phyloP scores from a whole-genome alignment of 2,329 filamentous ascomycete species.

The Talaromyces islandicus region DNA sequence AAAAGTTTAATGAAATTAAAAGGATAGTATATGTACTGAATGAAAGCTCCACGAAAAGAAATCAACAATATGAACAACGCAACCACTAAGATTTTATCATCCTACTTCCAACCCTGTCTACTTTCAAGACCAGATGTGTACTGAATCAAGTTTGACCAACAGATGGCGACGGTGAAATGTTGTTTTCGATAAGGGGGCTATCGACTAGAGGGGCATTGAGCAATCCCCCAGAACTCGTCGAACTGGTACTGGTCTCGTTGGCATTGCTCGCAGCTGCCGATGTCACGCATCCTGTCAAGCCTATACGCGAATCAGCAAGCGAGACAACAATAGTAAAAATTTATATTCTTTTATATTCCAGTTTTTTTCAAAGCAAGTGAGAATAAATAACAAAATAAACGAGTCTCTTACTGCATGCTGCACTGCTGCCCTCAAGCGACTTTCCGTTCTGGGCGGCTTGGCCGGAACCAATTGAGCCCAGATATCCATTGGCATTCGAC shows the following conservation, averaged over 20 bases:
- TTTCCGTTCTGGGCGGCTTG: slow-evolving; percentile 4
- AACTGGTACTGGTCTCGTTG: slow-evolving; percentile 4
- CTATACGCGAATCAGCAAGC: neutral
- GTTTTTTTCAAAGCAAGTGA: too few species aligned
- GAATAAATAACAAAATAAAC: neutral
- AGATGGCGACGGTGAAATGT: neutral
- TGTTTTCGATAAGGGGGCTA: neutral
- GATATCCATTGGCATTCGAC: neutral
- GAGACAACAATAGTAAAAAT: neutral
- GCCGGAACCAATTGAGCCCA: slow-evolving; percentile 3
- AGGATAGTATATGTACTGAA: neutral
- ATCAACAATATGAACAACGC: neutral
- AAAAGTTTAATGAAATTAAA: neutral
- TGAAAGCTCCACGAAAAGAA: neutral
- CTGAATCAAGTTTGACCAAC: neutral
- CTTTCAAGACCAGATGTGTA: neutral
- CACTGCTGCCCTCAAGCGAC: slow-evolving; percentile 5
- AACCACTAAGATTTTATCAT: neutral
- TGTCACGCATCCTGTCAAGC: slow-evolving; percentile 1
- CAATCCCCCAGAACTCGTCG: neutral
- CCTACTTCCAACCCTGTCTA: neutral
- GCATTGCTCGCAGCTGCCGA: slow-evolving; percentile 4
- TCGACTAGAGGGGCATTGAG: neutral
- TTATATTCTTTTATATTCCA: too few species aligned
- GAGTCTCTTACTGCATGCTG: slow-evolving; percentile 1